Base-by-base conservation (phyloP, 371 early-diverging fungal species). In the Ordospora colligata region DNA sequence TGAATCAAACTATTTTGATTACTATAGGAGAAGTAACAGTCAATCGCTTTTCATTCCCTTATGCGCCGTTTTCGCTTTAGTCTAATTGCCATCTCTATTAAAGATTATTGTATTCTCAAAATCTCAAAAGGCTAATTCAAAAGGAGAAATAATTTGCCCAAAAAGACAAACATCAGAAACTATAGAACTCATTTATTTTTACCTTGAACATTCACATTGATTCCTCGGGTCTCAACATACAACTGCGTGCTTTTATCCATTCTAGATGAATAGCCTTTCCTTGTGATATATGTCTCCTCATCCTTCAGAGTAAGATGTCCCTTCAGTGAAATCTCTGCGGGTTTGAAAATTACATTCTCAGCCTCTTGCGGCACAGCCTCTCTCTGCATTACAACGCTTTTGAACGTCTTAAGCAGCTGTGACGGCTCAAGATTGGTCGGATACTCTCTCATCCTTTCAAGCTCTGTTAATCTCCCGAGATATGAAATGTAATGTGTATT, bases 401-500 rank as follows among this genome's bases (percentile, higher is more conserved):
- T 82, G 71, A 77, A 82, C 42, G 75, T 73, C 25, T 65, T 58
- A 21, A 84, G 78, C 46, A 80, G 52, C n/a, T 80, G 77, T 19
- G 80, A 72, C 9, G 82, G 53, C 43, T 82, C 82, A n/a, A 84
- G 58, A 14, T 73, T 70, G 12, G 37, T 25, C 5, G 83, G 80
- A 52, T 81, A 83, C 7, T 67, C 49, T 0, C 32, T 43, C 50
- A 78, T 78, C 37, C 74, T 68, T 67, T 44, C 49, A 3, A 76
- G 19, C 37, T 69, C 64, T 0, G 72, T 67, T 21, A 46, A 9
- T 11, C 67, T 71, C n/a, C 53, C 44, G 32, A 63, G 58, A 14
- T 65, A 58, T 50, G 83, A 80, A 17, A 83, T 69, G 53, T 75
- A 83, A 27, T 73, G 50, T 10, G 83, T 78, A 78, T 83, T 83